Evolutionary conservation across 1,284 basidiomycete genomes (phyloP).

Genomic region (Cryptococcus sp.): DNA sequence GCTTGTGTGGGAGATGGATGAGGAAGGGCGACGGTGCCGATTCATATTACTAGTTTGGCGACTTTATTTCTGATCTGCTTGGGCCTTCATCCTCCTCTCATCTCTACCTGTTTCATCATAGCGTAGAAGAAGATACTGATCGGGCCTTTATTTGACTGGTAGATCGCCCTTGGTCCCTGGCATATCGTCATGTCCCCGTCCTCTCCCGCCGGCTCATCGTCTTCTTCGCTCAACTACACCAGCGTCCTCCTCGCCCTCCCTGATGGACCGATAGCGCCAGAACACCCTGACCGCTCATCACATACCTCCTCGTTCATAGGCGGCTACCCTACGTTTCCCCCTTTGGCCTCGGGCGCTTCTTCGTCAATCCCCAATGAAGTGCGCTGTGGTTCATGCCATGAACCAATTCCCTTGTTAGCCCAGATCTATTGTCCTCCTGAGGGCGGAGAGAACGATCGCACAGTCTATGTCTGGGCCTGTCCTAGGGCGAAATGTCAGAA

Average conservation of each 20-base stretch:
- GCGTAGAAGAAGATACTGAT: constrained; percentile 8
- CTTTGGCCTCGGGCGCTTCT: constrained; percentile 24
- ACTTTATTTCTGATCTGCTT: constrained; percentile 45
- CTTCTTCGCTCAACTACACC: constrained; percentile 35
- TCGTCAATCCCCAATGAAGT: constrained; percentile 25
- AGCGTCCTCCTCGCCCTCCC: constrained; percentile 51
- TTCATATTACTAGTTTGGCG: constrained; percentile 51
- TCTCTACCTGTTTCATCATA: constrained; percentile 4
- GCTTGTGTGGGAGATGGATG: constrained; percentile 1
- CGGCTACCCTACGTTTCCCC: constrained; percentile 51
- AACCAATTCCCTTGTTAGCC: constrained; percentile 47
- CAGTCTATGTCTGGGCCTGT: constrained; percentile 52
- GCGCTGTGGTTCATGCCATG: constrained; percentile 43
- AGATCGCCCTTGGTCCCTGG: not conserved
- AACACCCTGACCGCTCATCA: constrained; percentile 28
- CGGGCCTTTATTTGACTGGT: not conserved
- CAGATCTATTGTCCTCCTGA: constrained; percentile 54
- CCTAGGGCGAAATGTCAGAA: constrained; percentile 44
- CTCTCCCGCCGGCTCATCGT: constrained; percentile 38
- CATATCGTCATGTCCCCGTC: constrained; percentile 29
- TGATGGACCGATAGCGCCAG: constrained; percentile 42
- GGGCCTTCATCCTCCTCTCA: constrained; percentile 5
- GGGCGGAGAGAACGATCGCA: constrained; percentile 52
- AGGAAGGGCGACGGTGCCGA: constrained; percentile 34
- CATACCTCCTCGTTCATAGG: constrained; percentile 47